Evolutionary conservation across 192 early-diverging fungal genomes (phyloP).

Genomic region (Lunasporangiospora selenospora): DNA sequence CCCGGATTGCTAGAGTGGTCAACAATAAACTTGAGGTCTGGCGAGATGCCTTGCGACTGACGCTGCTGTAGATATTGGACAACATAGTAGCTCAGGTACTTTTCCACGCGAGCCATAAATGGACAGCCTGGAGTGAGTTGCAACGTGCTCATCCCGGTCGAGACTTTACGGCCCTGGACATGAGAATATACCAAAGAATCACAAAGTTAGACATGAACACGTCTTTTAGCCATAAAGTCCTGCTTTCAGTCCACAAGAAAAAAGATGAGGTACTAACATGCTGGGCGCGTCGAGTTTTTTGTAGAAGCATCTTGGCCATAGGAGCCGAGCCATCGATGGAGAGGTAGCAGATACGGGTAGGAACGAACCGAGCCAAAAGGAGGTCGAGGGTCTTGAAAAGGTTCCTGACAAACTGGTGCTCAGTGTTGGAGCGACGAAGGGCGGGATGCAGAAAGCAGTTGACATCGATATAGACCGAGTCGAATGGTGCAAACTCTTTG

Average conservation of each 20-base stretch:
- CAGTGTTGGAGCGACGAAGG: constrained; percentile 34
- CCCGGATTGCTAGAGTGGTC: constrained; percentile 48
- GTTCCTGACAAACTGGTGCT: constrained; percentile 38
- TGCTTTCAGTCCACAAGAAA: no score
- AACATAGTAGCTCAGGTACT: constrained; percentile 42
- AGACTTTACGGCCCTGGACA: constrained; percentile 9
- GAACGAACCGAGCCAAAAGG: constrained; percentile 27
- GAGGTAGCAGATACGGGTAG: constrained; percentile 38
- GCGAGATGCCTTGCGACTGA: constrained; percentile 22
- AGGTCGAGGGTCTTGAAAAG: constrained; percentile 33
- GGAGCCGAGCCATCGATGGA: constrained; percentile 48
- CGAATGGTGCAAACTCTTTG: constrained; percentile 24
- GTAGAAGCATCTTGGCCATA: constrained; percentile 33
- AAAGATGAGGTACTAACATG: no score
- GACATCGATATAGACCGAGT: constrained; percentile 49
- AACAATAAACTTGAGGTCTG: constrained; percentile 49
- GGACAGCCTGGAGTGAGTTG: constrained; percentile 47
- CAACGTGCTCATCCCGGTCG: constrained; percentile 27
- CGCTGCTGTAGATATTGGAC: constrained; percentile 43
- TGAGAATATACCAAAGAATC: no score
- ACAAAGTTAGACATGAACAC: no score
- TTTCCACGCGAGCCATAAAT: constrained; percentile 44
- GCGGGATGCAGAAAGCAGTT: constrained; percentile 44
- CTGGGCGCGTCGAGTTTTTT: constrained; percentile 37
- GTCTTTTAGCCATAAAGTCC: no score